Base-by-base conservation (phyloP, 129 eudicot genomes). In the Glebionis coronaria region DNA sequence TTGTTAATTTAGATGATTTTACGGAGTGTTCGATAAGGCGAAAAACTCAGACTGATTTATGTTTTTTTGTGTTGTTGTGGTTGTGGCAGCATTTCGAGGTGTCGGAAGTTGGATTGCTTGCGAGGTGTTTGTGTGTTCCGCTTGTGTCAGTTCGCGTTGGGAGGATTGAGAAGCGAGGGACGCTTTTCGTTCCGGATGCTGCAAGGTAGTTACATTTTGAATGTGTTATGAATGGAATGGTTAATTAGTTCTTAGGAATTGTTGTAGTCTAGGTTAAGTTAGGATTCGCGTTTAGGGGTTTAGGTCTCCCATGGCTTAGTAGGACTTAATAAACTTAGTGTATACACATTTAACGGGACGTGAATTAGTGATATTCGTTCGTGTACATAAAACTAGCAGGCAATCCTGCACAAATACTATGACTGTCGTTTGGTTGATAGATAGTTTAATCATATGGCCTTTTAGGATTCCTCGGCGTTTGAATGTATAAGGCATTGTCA, bases 61-160 rank as follows among this genome's bases (percentile, higher is more conserved):
- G n/a, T n/a, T n/a, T n/a, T n/a, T n/a, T n/a, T n/a, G n/a, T n/a
- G n/a, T n/a, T n/a, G n/a, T n/a, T n/a, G n/a, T n/a, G n/a, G n/a
- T n/a, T 15, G 9, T 15, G 71, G 31, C 88, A 93, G 98, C 87
- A 93, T 76, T 93, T 88, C 79, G 95, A 88, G 76, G 86, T 96
- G 7, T 81, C 92, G 35, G 96, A 93, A 78, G 95, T 93, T 51
- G 95, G 95, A 19, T 53, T 88, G 82, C 87, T 93, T 0, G 95
- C 98, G 3, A 84, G 98, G 71, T 93, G 91, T 59, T 80, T 93
- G 85, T 88, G 95, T 76, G 78, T 84, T 51, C 98, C 98, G n/a
- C 95, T 93, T 42, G 96, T 87, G 61, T 82, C 96, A 0, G 69
- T 88, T 65, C 96, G 96, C 7, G 98, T 93, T 31, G 98, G 98